Conservation (phyloP, 768 basidiomycete species). For the Hirschioporus abietinus region DNA sequence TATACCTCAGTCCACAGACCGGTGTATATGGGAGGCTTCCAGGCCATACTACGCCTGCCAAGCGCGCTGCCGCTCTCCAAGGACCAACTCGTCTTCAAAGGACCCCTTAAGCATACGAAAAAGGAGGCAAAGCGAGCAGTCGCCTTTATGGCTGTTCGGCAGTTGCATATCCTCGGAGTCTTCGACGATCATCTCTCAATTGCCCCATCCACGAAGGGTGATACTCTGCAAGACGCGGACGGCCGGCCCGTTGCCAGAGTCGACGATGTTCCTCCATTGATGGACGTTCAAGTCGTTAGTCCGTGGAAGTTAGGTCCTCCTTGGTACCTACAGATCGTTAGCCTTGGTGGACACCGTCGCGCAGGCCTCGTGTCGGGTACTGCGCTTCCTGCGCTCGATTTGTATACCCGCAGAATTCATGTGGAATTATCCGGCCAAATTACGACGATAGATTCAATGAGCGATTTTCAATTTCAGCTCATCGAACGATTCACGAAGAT, state of each 20-base stretch:
- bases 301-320: constrained; percentile 57
- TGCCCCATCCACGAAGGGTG: constrained; percentile 43
- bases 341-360: constrained; percentile 40
- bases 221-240: constrained; percentile 49
- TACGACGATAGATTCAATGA: not conserved
- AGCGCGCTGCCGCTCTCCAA: constrained; percentile 55
- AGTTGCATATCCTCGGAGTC: constrained; percentile 62
- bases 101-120: constrained; percentile 60
- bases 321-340: constrained; percentile 61
- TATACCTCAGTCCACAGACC: constrained; percentile 62
- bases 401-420: constrained; percentile 16
- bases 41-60: constrained; percentile 58
- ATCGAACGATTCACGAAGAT: constrained; percentile 64
- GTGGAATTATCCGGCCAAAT: not conserved
- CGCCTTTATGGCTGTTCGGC: constrained; percentile 72
- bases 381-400: constrained; percentile 40
- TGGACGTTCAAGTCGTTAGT: constrained; percentile 58
- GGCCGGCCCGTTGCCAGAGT: constrained; percentile 39
- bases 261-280: constrained; percentile 42
- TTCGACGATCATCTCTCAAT: constrained; percentile 84
- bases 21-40: constrained; percentile 56
- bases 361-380: constrained; percentile 70
- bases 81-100: constrained; percentile 48
- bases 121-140: constrained; percentile 80
- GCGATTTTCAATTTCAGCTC: constrained; percentile 27